Conservation (phyloP, 2,329 filamentous ascomycete species). For the Fusarium nelsonii region DNA sequence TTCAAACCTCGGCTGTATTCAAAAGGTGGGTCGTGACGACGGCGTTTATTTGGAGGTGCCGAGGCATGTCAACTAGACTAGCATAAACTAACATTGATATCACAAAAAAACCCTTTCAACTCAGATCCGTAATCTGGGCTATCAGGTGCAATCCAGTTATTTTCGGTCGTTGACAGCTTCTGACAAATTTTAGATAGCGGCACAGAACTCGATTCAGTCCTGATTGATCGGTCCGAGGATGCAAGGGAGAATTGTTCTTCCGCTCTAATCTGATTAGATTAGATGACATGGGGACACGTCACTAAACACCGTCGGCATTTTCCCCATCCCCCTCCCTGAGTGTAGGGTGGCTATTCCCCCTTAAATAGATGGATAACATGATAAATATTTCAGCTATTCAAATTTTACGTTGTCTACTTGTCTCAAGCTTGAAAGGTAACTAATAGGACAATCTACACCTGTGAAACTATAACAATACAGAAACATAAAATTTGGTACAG, state of each 20-base stretch:
- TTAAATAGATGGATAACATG: neutral
- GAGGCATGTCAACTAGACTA: neutral
- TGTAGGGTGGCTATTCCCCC: neutral
- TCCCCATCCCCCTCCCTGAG: neutral
- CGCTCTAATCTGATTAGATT: slow-evolving; percentile 22
- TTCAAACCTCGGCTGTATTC: slow-evolving; percentile 24
- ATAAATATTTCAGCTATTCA: too few species aligned
- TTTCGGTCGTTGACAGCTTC: neutral
- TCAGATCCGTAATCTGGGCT: rapidly evolving
- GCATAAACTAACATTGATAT: neutral
- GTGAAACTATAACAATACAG: too few species aligned
- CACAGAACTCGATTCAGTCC: neutral
- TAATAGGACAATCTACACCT: too few species aligned
- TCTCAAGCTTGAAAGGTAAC: too few species aligned
- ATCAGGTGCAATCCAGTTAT: neutral
- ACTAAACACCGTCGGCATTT: slow-evolving; percentile 11
- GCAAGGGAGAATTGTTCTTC: neutral
- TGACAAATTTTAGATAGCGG: neutral
- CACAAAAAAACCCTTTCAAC: neutral
- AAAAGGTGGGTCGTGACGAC: slow-evolving; percentile 29
- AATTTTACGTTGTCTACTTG: too few species aligned
- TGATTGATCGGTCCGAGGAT: too few species aligned
- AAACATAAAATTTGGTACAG: too few species aligned
- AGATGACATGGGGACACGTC: neutral
- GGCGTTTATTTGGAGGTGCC: neutral